phyloP scores from a whole-genome alignment of 768 basidiomycete species.

The Kwoniella sp. region DNA sequence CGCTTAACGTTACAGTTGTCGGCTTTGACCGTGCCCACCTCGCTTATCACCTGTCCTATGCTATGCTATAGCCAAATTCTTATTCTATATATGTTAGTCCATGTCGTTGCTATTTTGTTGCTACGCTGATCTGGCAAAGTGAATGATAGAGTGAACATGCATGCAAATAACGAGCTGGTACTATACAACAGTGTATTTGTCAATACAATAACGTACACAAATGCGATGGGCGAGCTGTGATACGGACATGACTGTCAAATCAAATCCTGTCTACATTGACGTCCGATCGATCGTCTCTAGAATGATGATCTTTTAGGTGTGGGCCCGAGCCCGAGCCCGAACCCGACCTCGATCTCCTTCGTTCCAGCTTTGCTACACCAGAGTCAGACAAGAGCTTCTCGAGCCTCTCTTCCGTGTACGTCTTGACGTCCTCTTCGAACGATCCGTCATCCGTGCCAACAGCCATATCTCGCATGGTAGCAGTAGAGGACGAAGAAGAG shows the following conservation, averaged over 20 bases:
- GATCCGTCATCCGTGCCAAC: constrained; percentile 46
- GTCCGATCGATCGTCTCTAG: constrained; percentile 20
- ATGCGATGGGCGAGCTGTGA: too few relatives aligned
- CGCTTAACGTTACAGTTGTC: neutral
- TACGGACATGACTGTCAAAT: too few relatives aligned
- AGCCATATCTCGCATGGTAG: constrained; percentile 46
- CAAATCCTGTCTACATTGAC: constrained; percentile 27
- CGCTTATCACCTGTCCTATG: neutral
- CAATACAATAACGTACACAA: too few relatives aligned
- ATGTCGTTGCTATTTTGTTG: too few relatives aligned
- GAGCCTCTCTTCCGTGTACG: constrained; percentile 35
- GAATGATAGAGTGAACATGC: too few relatives aligned
- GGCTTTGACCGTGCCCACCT: neutral
- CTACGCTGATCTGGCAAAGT: too few relatives aligned
- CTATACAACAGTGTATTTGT: too few relatives aligned
- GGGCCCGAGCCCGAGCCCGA: neutral
- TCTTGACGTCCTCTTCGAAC: constrained; percentile 28
- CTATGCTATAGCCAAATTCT: too few relatives aligned
- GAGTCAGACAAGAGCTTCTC: constrained; percentile 41
- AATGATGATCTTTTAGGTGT: neutral
- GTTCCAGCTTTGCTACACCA: constrained; percentile 27
- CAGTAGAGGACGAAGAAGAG: neutral
- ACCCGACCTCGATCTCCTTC: constrained; percentile 5
- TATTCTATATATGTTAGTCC: too few relatives aligned
- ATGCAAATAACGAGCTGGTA: too few relatives aligned